Base-by-base conservation (phyloP, 116 monocot genomes). In the Trichopus zeylanicus region DNA sequence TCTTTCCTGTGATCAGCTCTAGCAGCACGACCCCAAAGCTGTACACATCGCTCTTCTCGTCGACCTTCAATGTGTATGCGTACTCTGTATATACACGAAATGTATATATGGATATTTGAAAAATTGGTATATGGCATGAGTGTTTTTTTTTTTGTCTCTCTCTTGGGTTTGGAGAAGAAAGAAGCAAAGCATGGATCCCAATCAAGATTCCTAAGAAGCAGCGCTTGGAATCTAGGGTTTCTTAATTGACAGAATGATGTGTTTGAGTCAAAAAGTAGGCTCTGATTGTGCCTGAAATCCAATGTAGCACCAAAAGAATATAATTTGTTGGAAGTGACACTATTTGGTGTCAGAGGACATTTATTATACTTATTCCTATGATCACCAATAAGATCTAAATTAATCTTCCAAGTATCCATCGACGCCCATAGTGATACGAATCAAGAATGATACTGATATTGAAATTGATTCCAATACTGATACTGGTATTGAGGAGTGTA, bases 21-120 rank as follows among this genome's bases (percentile, higher is more conserved):
- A 94, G 48, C 8, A 94, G 67, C 1, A 93, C 93, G 2, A 93
- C 93, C 2, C 93, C 93, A 52, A 85, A 93, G 69, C 93, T 93
- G 30, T 93, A 93, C 0, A 93, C 88, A 31, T 92, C 92, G 66
- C 93, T 93, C 75, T 93, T 93, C 74, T 93, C 93, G 46, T 93
- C 88, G 5, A 94, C 93, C 65, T 94, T 94, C 54, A 89, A 37
- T 0, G 93, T 94, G 70, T 94, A 94, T 6, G 93, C 93, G 55
- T 94, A 94, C 67, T 94, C 93, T 93, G 73, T 26, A 8, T 9
- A 26, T 37, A 60, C 20, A 26, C 9, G 20, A 7, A 46, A 60
- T n/a, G 26, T 42, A 26, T 25, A 42, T 24, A 13, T 39, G 9
- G 12, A 2, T 21, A 21, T n/a, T 47, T 56, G 47, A 56, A 16